Base-by-base conservation (phyloP, 139 green algal species). In the Chlorella sp. region DNA sequence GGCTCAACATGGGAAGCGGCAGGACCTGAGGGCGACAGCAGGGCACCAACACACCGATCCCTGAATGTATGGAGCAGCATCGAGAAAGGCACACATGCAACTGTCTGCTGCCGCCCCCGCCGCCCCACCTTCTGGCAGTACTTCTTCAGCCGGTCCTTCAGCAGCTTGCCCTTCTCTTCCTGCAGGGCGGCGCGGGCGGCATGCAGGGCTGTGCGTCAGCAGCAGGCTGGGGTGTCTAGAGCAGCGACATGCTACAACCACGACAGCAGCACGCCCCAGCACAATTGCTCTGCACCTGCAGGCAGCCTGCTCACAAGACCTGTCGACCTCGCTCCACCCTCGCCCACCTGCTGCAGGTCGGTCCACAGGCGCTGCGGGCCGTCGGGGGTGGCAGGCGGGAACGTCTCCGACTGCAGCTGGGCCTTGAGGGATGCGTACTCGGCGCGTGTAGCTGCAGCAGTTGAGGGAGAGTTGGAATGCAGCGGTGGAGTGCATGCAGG, bases 71-170 rank as follows among this genome's bases (percentile, higher is more conserved):
- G 60, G 21, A n/a, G 62, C 57, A 65, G 44, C 64, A 71, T n/a
- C n/a, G n/a, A n/a, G n/a, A n/a, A n/a, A n/a, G n/a, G n/a, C n/a
- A n/a, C n/a, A n/a, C n/a, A 16, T 21, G 47, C 68, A n/a, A 1
- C 12, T 9, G 5, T 56, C 44, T 51, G 68, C 68, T 26, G 39
- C n/a, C 23, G 21, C 28, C 21, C 9, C 68, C 34, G 67, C 25
- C 6, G 4, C 9, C 88, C 2, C 83, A 93, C 96, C 93, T 98
- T 98, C 80, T 98, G 97, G 68, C 88, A 95, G 90, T 99, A 99
- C 83, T 93, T 95, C 80, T 99, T 99, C 30, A 99, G 91, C 36
- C 96, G 91, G 32, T 96, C 94, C 91, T 98, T 98, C 26, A 99
- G 90, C 80, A 94, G 80, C 86, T 93, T 94, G 69, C 36, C 71